Base-by-base conservation (phyloP, 1,139 yeast species). In the Zygotorulaspora mrakii region DNA sequence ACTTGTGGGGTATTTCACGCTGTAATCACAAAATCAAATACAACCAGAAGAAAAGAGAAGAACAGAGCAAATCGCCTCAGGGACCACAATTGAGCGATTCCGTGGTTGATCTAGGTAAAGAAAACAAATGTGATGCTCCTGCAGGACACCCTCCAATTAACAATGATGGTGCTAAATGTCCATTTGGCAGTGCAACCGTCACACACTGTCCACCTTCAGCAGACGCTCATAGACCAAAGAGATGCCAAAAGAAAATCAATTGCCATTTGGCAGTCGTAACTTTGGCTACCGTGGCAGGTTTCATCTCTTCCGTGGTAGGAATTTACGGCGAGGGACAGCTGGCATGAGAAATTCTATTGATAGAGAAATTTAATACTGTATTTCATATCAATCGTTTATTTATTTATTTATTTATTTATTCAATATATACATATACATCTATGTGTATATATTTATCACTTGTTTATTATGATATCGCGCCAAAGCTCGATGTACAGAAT, bases 321-420 rank as follows among this genome's bases (percentile, higher is more conserved):
- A 31, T 60, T 13, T 57, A 58, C 38, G 64, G 64, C 13, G 64
- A 60, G 35, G 61, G 61, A 11, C 47, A 34, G 17, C 25, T 34
- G 13, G 42, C 33, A 20, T 39, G 23, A 31, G 28, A n/a, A n/a
- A n/a, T n/a, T n/a, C n/a, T n/a, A n/a, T n/a, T n/a, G n/a, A n/a
- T n/a, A n/a, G n/a, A n/a, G n/a, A n/a, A n/a, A n/a, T n/a, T n/a
- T n/a, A n/a, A n/a, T n/a, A n/a, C n/a, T n/a, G n/a, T n/a, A n/a
- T n/a, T n/a, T n/a, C n/a, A n/a, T n/a, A n/a, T n/a, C 13, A 8
- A 46, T 11, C 12, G 8, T n/a, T 17, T 28, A 22, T 28, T 17
- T 33, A 12, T 27, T 33, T 21, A 20, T 34, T 5, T 11, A 13
- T 18, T 13, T 13, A 24, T 30, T 35, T 9, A 5, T 18, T 9